Conservation (phyloP, 2,329 filamentous ascomycete genomes). For the Malbranchea cinnamomea region DNA sequence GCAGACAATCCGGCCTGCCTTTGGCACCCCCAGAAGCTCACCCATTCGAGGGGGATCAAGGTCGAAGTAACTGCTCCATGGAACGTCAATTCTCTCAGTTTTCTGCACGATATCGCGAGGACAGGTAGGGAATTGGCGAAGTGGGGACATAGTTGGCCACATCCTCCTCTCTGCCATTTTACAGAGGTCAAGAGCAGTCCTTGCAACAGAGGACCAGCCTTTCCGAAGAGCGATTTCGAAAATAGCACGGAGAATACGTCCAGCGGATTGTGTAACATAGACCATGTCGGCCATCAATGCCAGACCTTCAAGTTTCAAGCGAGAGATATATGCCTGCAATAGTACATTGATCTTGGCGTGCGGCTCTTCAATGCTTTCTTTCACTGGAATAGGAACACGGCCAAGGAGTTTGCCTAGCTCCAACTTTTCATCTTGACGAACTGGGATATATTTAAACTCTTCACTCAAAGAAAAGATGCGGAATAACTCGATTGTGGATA, state of each 20-base stretch:
- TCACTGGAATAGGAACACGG: conserved; percentile 86
- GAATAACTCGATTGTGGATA: conserved; percentile 90
- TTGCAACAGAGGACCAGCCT: conserved; percentile 86
- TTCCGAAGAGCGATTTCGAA: conserved; percentile 98
- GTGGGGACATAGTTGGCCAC: conserved; percentile 97
- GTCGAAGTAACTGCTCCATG: conserved; percentile 89
- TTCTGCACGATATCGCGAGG: conserved; percentile 78
- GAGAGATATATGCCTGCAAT: conserved; percentile 88
- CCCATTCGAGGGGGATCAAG: conserved; percentile 93
- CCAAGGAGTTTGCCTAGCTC: conserved; percentile 84
- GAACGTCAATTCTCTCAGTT: conserved; percentile 85
- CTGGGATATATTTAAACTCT: conserved; percentile 98
- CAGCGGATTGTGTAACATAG: conserved; percentile 94
- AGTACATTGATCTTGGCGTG: conserved; percentile 98
- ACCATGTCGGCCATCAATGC: conserved; percentile 98
- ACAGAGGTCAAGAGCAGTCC: conserved; percentile 82
- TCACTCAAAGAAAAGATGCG: conserved; percentile 89
- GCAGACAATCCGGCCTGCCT: conserved; percentile 73
- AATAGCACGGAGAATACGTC: conserved; percentile 84
- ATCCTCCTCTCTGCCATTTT: conserved; percentile 99
- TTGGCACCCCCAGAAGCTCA: conserved; percentile 79
- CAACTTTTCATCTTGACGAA: conserved; percentile 92
- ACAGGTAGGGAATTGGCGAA: conserved; percentile 76
- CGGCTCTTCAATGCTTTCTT: conserved; percentile 92
- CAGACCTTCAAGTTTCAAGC: conserved; percentile 82